Evolutionary conservation across 352 stramenopile genomes (phyloP).

Genomic region (Hyaloperonospora arabidopsidis): DNA sequence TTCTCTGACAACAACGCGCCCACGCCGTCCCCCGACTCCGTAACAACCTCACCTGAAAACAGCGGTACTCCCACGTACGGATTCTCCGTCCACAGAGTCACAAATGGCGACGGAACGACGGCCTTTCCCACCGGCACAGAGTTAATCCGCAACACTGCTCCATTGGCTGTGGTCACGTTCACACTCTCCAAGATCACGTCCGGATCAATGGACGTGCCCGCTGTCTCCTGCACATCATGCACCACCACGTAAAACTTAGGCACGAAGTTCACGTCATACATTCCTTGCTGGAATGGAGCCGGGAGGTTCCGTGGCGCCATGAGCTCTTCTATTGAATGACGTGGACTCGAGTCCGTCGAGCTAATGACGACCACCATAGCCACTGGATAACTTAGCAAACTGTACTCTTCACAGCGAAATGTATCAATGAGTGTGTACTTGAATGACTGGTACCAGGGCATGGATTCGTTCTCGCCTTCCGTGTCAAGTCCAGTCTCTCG

Average conservation of each 20-base stretch:
- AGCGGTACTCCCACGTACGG: slow-evolving; percentile 55
- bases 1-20: slow-evolving; percentile 55
- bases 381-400: slow-evolving; percentile 60
- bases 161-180: slow-evolving; percentile 39
- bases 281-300: slow-evolving; percentile 50
- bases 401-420: slow-evolving; percentile 78
- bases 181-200: slow-evolving; percentile 70
- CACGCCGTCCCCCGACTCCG: slow-evolving; percentile 20
- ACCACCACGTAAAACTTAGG: slow-evolving; percentile 87
- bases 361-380: slow-evolving; percentile 74
- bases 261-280: slow-evolving; percentile 69
- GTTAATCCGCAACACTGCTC: slow-evolving; percentile 62
- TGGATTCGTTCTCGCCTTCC: slow-evolving; percentile 30
- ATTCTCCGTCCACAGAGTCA: slow-evolving; percentile 38
- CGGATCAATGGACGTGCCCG: slow-evolving; percentile 71
- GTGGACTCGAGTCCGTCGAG: slow-evolving; percentile 75
- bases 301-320: slow-evolving; percentile 40
- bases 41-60: slow-evolving; percentile 32
- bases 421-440: slow-evolving; percentile 72
- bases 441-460: slow-evolving; percentile 79
- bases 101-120: slow-evolving; percentile 26
- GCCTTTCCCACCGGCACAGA: slow-evolving; percentile 36
- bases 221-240: slow-evolving; percentile 74
- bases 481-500: slow-evolving; percentile 42
- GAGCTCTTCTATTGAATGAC: slow-evolving; percentile 68